phyloP scores from a whole-genome alignment of 345 rosid species.

The Lagerstroemia speciosa region DNA sequence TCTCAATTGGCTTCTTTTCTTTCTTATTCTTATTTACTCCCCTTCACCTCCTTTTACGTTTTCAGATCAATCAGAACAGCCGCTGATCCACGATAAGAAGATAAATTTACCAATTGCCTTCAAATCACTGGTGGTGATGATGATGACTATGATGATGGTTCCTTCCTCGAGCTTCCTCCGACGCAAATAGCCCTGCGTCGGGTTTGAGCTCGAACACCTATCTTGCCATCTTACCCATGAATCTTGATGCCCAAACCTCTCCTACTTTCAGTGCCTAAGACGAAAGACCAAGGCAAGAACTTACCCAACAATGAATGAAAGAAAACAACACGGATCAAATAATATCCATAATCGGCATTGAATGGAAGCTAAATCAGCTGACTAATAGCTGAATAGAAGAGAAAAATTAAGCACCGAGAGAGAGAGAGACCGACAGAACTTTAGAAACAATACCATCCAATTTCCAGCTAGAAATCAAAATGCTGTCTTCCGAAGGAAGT shows the following conservation, averaged over 20 bases:
- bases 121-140: neutral
- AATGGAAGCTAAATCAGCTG: neutral
- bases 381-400: neutral
- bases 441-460: neutral
- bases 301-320: neutral
- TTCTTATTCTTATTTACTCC: no score
- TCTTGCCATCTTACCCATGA: neutral
- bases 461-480: neutral
- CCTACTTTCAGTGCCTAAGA: neutral
- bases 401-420: neutral
- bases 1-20: constrained; percentile 6
- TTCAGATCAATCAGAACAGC: neutral
- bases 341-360: neutral
- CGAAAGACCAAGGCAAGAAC: neutral
- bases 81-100: neutral
- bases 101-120: neutral
- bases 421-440: no score
- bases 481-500: neutral
- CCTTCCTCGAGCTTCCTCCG: constrained; percentile 3
- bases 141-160: neutral
- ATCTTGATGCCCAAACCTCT: neutral
- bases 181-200: neutral
- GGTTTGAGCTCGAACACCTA: neutral
- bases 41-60: no score
- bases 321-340: no score